Percentiles rank a stretch among this genome's conserved stretches.
These are phyloP conservation scores for Pigoraptor vietnamica DNA, from an alignment of 78 protist genomes.

Conservation along the genomic window DNA sequence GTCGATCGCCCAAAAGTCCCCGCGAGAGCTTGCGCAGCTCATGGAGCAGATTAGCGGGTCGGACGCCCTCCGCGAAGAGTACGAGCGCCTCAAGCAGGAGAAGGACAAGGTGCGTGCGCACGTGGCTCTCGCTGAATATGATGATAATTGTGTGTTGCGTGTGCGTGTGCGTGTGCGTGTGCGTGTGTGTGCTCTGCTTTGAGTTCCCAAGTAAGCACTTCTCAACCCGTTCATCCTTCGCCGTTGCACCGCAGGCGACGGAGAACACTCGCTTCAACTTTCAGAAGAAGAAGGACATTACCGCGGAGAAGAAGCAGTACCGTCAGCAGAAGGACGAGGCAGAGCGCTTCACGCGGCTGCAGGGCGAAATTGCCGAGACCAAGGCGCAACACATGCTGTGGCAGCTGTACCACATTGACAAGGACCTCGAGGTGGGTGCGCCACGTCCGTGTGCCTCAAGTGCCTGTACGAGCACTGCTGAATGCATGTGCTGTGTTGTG, in stretches of 20 bases:
- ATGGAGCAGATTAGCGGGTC: conserved; percentile 79
- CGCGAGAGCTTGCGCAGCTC: conserved; percentile 77
- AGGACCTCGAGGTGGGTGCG: background rate
- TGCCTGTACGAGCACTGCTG: background rate
- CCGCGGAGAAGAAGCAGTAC: conserved; percentile 64
- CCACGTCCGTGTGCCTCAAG: background rate
- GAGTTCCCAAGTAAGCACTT: no score
- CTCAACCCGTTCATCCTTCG: no score
- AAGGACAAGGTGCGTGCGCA: background rate
- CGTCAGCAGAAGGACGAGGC: conserved; percentile 82
- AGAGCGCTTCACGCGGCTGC: conserved; percentile 36
- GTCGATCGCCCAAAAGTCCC: conserved; percentile 63
- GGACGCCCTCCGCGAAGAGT: conserved; percentile 32
- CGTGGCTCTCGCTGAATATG: no score
- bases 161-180: no score
- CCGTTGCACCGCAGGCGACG: background rate
- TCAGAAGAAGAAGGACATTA: conserved; percentile 37
- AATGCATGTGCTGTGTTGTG: background rate
- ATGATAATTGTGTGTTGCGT: no score
- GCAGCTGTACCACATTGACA: conserved; percentile 46
- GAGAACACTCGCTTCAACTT: background rate
- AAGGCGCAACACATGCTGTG: conserved; percentile 27
- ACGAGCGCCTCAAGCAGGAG: conserved; percentile 26
- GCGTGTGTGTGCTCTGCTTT: background rate
- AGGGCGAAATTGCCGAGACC: background rate